Conservation (phyloP, 306 rosid species). For the Lotus japonicus region DNA sequence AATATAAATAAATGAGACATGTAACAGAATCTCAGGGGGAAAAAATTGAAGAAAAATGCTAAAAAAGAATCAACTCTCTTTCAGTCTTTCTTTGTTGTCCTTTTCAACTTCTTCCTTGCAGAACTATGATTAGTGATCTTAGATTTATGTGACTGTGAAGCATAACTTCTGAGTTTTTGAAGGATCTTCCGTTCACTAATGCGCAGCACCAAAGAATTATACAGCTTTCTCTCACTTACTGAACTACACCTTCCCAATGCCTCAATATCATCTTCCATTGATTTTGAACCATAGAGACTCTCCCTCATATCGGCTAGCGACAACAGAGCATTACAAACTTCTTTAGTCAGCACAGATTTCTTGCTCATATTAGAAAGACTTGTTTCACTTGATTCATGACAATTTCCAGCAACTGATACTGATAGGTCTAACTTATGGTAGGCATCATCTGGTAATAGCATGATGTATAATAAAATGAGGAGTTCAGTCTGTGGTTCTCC, state of each 20-base stretch:
- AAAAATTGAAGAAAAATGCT: not conserved
- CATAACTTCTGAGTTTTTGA: conserved; percentile 50
- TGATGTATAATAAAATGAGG: conserved; percentile 44
- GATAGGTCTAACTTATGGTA: conserved; percentile 54
- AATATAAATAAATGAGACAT: not conserved
- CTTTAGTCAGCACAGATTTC: conserved; percentile 49
- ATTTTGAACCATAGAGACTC: conserved; percentile 53
- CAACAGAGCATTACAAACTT: conserved; percentile 44
- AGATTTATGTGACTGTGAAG: conserved; percentile 26
- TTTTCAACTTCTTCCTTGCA: conserved; percentile 36
- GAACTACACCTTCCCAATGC: conserved; percentile 36
- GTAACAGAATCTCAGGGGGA: not conserved
- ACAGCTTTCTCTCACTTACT: conserved; percentile 43
- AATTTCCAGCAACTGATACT: conserved; percentile 32
- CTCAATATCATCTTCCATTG: conserved; percentile 53
- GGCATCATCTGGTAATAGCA: conserved; percentile 50
- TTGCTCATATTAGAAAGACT: conserved; percentile 27
- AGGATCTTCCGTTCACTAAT: conserved; percentile 74
- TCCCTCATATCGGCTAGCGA: conserved; percentile 65
- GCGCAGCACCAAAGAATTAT: conserved; percentile 67
- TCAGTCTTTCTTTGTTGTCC: conserved; percentile 19
- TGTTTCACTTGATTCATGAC: conserved; percentile 29
- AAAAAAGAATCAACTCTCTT: not conserved
- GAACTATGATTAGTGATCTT: conserved; percentile 20
- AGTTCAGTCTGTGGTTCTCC: conserved; percentile 87